Conservation (phyloP, 306 rosid genomes). For the Cicer arietinum region DNA sequence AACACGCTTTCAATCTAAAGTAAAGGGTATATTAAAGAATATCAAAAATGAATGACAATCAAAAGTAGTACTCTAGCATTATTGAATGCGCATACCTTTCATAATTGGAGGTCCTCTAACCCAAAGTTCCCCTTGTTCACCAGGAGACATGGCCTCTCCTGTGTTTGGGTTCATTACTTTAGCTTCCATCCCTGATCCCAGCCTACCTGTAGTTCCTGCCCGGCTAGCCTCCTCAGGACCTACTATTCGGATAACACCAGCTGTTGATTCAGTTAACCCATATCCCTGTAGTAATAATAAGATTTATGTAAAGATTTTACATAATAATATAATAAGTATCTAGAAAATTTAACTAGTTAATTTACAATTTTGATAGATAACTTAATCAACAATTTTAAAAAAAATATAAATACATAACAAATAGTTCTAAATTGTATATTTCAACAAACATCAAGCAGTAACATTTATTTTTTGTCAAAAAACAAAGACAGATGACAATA, state of each 20-base stretch:
- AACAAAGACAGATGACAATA: not conserved
- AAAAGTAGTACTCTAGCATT: not conserved
- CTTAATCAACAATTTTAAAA: not conserved
- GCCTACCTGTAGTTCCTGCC: constrained; percentile 55
- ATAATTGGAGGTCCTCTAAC: constrained; percentile 58
- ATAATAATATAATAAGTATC: not conserved
- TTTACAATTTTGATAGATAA: not conserved
- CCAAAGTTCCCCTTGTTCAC: constrained; percentile 64
- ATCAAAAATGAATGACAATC: not conserved
- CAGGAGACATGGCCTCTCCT: constrained; percentile 53
- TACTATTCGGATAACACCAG: constrained; percentile 27
- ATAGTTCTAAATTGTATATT: not conserved
- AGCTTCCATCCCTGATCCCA: constrained; percentile 45
- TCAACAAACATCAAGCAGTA: not conserved
- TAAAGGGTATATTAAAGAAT: not conserved
- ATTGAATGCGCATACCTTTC: constrained; percentile 50
- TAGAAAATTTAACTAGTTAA: not conserved
- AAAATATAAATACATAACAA: not conserved
- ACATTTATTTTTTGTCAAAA: not conserved
- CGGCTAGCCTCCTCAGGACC: constrained; percentile 40
- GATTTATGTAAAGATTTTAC: not conserved
- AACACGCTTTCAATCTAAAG: too few species aligned
- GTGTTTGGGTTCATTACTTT: constrained; percentile 57
- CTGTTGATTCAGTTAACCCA: constrained; percentile 62
- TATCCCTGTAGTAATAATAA: constrained; percentile 50